phyloP scores from a whole-genome alignment of 768 basidiomycete species.

The Boletus barrowsii region DNA sequence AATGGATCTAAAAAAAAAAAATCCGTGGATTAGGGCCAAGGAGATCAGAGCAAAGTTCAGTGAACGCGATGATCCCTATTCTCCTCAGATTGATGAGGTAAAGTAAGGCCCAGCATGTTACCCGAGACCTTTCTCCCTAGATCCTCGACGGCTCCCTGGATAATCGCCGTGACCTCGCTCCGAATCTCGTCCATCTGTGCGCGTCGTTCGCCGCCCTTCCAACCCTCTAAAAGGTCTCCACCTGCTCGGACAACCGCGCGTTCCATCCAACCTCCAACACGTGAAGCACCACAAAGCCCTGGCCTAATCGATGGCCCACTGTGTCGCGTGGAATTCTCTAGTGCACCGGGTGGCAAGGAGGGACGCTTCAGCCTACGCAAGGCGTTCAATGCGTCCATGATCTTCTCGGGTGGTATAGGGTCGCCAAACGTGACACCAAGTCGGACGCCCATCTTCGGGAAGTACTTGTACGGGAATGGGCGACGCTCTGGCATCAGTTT shows the following conservation, averaged over 20 bases:
- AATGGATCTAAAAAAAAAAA: too few species aligned
- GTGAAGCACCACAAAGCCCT: neutral
- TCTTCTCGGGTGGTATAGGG: slow-evolving; percentile 51
- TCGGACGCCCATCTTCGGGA: slow-evolving; percentile 58
- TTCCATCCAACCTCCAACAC: slow-evolving; percentile 15
- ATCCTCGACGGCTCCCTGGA: slow-evolving; percentile 52
- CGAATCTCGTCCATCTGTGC: slow-evolving; percentile 40
- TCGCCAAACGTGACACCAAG: slow-evolving; percentile 80
- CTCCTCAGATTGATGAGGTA: neutral
- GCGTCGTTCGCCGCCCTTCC: slow-evolving; percentile 2
- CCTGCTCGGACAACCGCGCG: slow-evolving; percentile 1
- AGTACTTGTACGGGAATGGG: slow-evolving; percentile 65
- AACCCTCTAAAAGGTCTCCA: slow-evolving; percentile 1
- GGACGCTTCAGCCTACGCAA: neutral
- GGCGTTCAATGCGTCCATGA: slow-evolving; percentile 26
- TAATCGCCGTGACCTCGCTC: slow-evolving; percentile 49
- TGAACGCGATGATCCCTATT: neutral
- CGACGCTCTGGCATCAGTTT: slow-evolving; percentile 88
- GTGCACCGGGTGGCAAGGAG: neutral
- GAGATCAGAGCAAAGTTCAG: neutral
- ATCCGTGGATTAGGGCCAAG: neutral
- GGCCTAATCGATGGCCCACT: neutral
- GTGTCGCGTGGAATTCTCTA: neutral
- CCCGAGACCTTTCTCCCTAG: slow-evolving; percentile 53
- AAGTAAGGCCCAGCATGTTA: slow-evolving; percentile 24